Conservation (phyloP, 2,329 filamentous ascomycete genomes). For the Aspergillus sp. region DNA sequence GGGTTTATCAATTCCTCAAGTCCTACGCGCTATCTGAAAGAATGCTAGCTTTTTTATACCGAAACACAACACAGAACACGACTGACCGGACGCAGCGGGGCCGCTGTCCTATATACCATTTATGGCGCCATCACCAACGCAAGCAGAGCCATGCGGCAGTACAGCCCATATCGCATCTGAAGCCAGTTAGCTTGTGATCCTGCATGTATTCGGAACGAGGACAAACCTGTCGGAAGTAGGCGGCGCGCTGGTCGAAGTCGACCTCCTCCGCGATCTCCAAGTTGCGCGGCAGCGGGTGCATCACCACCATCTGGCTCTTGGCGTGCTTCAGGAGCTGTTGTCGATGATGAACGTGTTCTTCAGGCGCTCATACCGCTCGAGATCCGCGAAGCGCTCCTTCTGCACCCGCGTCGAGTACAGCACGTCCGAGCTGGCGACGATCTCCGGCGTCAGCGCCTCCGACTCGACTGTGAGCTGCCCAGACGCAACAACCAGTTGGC, state of each 20-base stretch:
- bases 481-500: conserved; percentile 59
- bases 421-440: conserved; percentile 77
- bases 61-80: conserved; percentile 7
- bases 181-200: conserved; percentile 32
- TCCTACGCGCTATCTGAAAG: not conserved
- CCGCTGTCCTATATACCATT: conserved; percentile 5
- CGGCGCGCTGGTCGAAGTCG: conserved; percentile 91
- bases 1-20: conserved; percentile 6
- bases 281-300: conserved; percentile 92
- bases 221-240: conserved; percentile 98
- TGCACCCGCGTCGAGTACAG: conserved; percentile 96
- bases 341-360: conserved; percentile 86
- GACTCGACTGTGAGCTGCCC: conserved; percentile 71
- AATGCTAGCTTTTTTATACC: conserved; percentile 10
- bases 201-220: conserved; percentile 1
- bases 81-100: too few relatives aligned
- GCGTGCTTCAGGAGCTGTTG: conserved; percentile 81
- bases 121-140: conserved; percentile 72
- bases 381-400: conserved; percentile 84
- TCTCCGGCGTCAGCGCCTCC: conserved; percentile 72
- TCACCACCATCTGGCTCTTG: conserved; percentile 85
- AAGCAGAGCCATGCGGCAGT: conserved; percentile 94
- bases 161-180: conserved; percentile 95
- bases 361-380: conserved; percentile 71
- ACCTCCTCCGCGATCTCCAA: conserved; percentile 91